These are phyloP conservation scores for Akanthomyces uredinophilus DNA, from an alignment of 2,329 filamentous ascomycete genomes.

Conservation along the genomic window DNA sequence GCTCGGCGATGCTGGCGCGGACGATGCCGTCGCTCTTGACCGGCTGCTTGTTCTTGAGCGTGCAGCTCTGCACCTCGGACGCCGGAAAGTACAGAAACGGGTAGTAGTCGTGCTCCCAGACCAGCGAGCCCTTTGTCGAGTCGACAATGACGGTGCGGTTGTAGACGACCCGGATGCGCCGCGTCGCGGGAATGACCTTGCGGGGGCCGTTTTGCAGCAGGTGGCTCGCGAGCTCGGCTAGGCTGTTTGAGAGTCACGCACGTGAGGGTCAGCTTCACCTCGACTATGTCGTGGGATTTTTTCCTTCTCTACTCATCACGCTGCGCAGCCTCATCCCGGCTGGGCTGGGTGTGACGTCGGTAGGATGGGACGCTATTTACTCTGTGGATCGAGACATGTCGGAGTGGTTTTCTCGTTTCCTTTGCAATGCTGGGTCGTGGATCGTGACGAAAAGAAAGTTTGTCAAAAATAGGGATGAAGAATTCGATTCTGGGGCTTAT, in stretches of 20 bases:
- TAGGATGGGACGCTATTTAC: neutral
- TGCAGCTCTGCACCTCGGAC: conserved; percentile 25
- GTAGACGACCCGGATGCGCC: conserved; percentile 31
- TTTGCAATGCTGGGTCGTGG: neutral
- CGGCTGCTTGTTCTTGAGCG: conserved; percentile 22
- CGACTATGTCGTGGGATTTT: neutral
- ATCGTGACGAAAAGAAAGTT: neutral
- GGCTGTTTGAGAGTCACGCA: conserved; percentile 15
- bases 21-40: conserved; percentile 23
- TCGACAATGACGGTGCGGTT: conserved; percentile 32
- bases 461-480: neutral
- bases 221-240: conserved; percentile 24
- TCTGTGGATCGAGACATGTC: conserved; percentile 10
- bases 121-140: conserved; percentile 31
- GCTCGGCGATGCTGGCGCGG: conserved; percentile 26
- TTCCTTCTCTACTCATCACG: neutral
- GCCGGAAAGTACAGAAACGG: conserved; percentile 40
- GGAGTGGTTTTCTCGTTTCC: neutral
- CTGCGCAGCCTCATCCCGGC: neutral
- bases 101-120: conserved; percentile 45
- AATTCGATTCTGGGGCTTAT: neutral
- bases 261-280: neutral
- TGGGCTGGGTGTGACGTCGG: neutral
- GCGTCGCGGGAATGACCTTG: conserved; percentile 19
- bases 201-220: conserved; percentile 25